Evolutionary conservation across 108 stramenopile genomes (phyloP), one percentile per base, ranked within the genome.

Genomic region (Nitzschia sp.): DNA sequence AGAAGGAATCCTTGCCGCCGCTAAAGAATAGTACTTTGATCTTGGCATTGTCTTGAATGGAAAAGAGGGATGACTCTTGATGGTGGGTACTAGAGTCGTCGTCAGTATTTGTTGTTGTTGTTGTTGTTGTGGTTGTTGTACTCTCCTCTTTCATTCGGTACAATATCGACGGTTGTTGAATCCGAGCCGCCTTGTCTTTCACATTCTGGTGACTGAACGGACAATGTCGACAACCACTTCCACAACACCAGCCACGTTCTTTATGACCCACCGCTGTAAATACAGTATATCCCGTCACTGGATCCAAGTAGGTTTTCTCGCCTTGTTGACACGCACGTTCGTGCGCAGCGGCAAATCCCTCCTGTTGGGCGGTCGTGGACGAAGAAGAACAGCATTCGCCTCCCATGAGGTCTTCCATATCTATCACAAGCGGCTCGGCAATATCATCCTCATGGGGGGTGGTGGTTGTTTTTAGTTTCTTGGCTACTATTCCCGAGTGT

Each of bases 1-100:
- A 63, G 59, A 92, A 96, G 22, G 93, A 94, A 71, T 97, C 96
- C 59, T 97, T 97, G 47, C 96, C 96, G 5, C 96, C 96, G 46
- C 79, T 82, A 65, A 90, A 94, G 65, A 96, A 97, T 25, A 97
- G 63, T 15, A 97, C 83, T 44, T 84, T 85, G 29, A 88, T 64
- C 25, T 74, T 65, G 4, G 45, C 34, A 45, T 53, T 47, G 2
- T 21, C 13, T 26, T 46, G 11, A 11, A 47, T 66, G 13, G 67
- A 69, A 63, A 68, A 50, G 55, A 76, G 34, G n/a, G n/a, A n/a
- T 35, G 52, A 16, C 67, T 69, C 4, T 6, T 33, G 26, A 44
- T 26, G 22, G 25, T 54, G 46, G 1, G 45, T 36, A 3, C 38
- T 56, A 17, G 29, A 31, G 13, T 30, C 34, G n/a, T n/a, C n/a